Percentiles rank a stretch among this genome's conserved stretches.
phyloP scores from a whole-genome alignment of 2,329 filamentous ascomycete species.

The Dissoconium aciculare region DNA sequence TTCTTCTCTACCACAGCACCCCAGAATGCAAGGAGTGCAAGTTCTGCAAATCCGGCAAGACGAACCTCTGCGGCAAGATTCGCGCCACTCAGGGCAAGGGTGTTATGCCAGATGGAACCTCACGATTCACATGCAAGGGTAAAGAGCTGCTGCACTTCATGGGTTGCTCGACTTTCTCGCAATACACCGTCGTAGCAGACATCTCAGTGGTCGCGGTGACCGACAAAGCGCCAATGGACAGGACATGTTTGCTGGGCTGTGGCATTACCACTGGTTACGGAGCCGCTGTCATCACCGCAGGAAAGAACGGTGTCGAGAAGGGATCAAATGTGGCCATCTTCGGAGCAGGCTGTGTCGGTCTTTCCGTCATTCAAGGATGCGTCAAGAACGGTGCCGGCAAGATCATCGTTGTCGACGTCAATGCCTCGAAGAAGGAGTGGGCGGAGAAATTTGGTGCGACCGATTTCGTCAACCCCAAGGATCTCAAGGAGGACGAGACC shows the following conservation, averaged over 20 bases:
- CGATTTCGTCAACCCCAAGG: constrained; percentile 87
- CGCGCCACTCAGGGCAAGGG: constrained; percentile 89
- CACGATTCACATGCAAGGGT: constrained; percentile 86
- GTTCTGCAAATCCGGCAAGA: constrained; percentile 99
- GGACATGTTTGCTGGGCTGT: constrained; percentile 88
- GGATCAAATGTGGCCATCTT: constrained; percentile 85
- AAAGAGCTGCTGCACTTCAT: constrained; percentile 96
- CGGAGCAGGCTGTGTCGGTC: constrained; percentile 86
- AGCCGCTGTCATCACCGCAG: constrained; percentile 83
- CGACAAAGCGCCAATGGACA: constrained; percentile 81
- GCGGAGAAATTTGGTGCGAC: constrained; percentile 88
- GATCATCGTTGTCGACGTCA: constrained; percentile 70
- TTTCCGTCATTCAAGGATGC: constrained; percentile 88
- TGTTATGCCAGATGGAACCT: constrained; percentile 93
- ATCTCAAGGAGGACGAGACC: constrained; percentile 46
- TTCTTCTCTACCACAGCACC: constrained; percentile 44
- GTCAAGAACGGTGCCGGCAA: constrained; percentile 65
- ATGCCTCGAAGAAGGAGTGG: constrained; percentile 85
- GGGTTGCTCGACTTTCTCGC: constrained; percentile 96
- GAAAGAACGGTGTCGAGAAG: constrained; percentile 53
- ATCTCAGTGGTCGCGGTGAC: constrained; percentile 95
- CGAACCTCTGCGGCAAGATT: constrained; percentile 98
- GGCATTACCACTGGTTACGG: constrained; percentile 98
- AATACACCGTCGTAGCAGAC: constrained; percentile 97
- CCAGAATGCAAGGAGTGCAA: constrained; percentile 97